Conservation (phyloP, 805 yeast species). For the Brettanomyces naardenensis region DNA sequence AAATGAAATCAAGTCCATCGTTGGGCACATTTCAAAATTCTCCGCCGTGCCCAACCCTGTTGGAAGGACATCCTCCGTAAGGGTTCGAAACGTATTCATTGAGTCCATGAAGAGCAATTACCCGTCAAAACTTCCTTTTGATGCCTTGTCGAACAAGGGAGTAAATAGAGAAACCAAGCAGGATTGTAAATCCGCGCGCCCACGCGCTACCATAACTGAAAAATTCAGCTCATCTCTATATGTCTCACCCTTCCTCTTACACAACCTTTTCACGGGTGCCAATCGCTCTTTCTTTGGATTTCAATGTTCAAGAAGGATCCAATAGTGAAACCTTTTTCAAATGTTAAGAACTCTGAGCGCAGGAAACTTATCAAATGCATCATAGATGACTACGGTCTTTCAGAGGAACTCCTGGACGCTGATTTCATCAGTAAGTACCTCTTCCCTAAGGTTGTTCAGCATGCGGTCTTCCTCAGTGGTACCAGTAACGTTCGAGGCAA, state of each 20-base stretch:
- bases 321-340: constrained; percentile 63
- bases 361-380: constrained; percentile 33
- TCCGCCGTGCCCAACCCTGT: constrained; percentile 10
- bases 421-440: constrained; percentile 28
- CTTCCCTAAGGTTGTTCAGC: constrained; percentile 50
- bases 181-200: too few relatives aligned
- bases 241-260: too few relatives aligned
- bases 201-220: too few relatives aligned
- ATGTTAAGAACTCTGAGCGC: constrained; percentile 77
- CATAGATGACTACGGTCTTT: constrained; percentile 33
- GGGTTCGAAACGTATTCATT: neutral
- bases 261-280: too few relatives aligned
- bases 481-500: constrained; percentile 43
- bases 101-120: too few relatives aligned
- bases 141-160: too few relatives aligned
- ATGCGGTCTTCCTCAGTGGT: constrained; percentile 51
- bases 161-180: too few relatives aligned
- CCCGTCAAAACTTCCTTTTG: too few relatives aligned
- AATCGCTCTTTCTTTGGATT: neutral
- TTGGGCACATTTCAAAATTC: constrained; percentile 25
- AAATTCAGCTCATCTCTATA: too few relatives aligned
- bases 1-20: constrained; percentile 27
- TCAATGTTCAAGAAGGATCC: constrained; percentile 51
- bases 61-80: constrained; percentile 12
- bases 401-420: constrained; percentile 31